Conservation (phyloP, 192 early-diverging fungal species). For the Thamnidium elegans region DNA sequence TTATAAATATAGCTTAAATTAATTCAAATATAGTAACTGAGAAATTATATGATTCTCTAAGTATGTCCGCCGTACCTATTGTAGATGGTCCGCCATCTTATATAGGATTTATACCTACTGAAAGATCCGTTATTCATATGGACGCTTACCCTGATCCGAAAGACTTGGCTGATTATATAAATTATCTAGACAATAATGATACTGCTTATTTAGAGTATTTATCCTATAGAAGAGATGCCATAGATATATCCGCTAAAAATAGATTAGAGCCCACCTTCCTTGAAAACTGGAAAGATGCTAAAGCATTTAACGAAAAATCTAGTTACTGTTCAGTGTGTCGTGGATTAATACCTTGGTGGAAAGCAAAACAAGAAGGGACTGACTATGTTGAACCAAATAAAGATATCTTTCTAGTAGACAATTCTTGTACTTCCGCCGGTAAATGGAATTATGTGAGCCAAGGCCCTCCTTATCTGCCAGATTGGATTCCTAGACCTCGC, state of each 20-base stretch:
- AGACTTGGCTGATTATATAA: conserved; percentile 19
- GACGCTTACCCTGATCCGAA: conserved; percentile 24
- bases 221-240: not conserved
- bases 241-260: not conserved
- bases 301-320: not conserved
- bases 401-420: conserved; percentile 4
- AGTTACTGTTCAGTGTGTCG: conserved; percentile 23
- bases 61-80: conserved; percentile 11
- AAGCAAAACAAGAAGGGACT: not conserved
- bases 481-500: not conserved
- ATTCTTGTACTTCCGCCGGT: not conserved
- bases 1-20: not conserved
- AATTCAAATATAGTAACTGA: conserved; percentile 17
- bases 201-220: conserved; percentile 14
- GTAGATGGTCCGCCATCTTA: conserved; percentile 18
- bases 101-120: conserved; percentile 6
- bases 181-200: conserved; percentile 13
- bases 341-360: conserved; percentile 1
- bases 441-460: conserved; percentile 12
- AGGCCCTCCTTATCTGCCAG: conserved; percentile 1
- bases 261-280: conserved; percentile 12
- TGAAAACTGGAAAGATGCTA: conserved; percentile 6
- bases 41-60: conserved; percentile 20
- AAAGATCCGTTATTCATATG: conserved; percentile 13
- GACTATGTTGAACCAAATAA: not conserved